A percentile compares a stretch with the other conserved stretches of the same genome.
These are phyloP conservation scores for Fraxinus anomala DNA, from an alignment of 257 asterid genomes.

Conservation along the genomic window DNA sequence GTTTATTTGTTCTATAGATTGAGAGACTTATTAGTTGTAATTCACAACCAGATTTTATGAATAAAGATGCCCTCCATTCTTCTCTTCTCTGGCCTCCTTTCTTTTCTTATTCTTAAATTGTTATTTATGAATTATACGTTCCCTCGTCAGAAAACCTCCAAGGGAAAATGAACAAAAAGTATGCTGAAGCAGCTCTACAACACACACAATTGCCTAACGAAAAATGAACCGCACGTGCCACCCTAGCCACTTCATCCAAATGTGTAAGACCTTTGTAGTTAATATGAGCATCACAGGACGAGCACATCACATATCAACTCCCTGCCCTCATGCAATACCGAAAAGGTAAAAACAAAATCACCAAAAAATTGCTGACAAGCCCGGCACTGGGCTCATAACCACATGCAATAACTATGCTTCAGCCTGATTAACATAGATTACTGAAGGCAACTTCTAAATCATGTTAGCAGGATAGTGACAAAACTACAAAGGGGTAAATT, in stretches of 20 bases:
- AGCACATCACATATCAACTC: background rate
- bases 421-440: background rate
- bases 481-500: constrained; percentile 14
- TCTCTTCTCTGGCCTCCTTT: too few relatives aligned
- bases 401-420: background rate
- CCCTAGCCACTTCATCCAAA: background rate
- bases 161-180: too few relatives aligned
- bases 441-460: background rate
- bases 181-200: background rate
- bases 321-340: background rate
- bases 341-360: background rate
- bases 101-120: too few relatives aligned
- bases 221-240: background rate
- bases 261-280: background rate
- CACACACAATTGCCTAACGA: background rate
- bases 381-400: background rate
- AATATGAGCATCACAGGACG: background rate
- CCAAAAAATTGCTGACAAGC: background rate
- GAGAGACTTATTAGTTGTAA: too few relatives aligned
- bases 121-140: too few relatives aligned
- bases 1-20: too few relatives aligned
- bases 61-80: too few relatives aligned
- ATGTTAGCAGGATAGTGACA: background rate
- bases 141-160: too few relatives aligned
- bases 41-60: too few relatives aligned